phyloP scores from a whole-genome alignment of 441 rosid genomes.

The Daphne laureola region DNA sequence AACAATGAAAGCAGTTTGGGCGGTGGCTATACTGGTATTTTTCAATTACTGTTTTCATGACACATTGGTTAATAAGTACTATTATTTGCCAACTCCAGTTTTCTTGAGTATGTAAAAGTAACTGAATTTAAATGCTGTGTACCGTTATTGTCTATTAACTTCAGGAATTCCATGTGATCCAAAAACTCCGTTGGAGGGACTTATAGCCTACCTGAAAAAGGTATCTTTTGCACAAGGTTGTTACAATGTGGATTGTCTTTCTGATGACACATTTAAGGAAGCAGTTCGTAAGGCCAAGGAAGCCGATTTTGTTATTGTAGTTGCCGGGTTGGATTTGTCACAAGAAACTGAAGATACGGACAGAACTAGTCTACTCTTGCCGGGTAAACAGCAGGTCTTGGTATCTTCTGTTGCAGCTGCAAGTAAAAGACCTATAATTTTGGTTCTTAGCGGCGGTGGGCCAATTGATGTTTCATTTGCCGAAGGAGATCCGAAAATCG shows the following conservation, averaged over 20 bases:
- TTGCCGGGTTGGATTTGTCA: conserved; percentile 52
- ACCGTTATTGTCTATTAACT: conserved; percentile 5
- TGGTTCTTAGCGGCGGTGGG: conserved; percentile 69
- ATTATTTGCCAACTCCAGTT: too few species aligned
- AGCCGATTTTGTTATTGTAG: conserved; percentile 42
- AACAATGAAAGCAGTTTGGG: conserved; percentile 38
- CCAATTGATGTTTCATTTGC: conserved; percentile 61
- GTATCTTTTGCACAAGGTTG: conserved; percentile 54
- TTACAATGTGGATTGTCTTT: conserved; percentile 37
- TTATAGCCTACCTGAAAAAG: conserved; percentile 35
- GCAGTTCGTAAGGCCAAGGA: conserved; percentile 39
- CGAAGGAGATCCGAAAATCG: conserved; percentile 30
- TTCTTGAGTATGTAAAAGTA: too few species aligned
- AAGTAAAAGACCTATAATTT: conserved; percentile 45
- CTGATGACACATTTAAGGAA: conserved; percentile 29
- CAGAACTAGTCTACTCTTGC: conserved; percentile 52
- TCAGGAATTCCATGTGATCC: conserved; percentile 70
- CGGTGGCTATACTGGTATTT: conserved; percentile 54
- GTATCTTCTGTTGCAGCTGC: conserved; percentile 41
- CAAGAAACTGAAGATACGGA: conserved; percentile 67
- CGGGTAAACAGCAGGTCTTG: conserved; percentile 54
- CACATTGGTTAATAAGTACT: neutral
- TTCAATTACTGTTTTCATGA: neutral
- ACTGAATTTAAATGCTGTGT: neutral
- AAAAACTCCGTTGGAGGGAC: conserved; percentile 47